Evolutionary conservation across 108 stramenopile genomes (phyloP).

Genomic region (Seminavis robusta): DNA sequence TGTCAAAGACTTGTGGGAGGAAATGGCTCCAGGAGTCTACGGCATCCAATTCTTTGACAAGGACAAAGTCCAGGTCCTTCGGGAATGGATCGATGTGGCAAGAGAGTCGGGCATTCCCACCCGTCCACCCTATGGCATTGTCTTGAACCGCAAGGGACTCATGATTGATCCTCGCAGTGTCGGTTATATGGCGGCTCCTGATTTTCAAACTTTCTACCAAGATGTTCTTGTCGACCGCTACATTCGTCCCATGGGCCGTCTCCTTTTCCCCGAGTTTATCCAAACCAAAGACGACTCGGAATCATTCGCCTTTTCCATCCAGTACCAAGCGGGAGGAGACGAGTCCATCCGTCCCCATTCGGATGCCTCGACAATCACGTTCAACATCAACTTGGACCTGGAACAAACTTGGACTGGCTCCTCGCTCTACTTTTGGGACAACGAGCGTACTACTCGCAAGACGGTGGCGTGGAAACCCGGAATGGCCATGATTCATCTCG

Average conservation of each 20-base stretch:
- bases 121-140: slow-evolving; percentile 47
- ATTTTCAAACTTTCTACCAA: slow-evolving; percentile 12
- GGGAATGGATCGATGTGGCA: slow-evolving; percentile 24
- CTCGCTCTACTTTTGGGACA: slow-evolving; percentile 12
- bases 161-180: slow-evolving; percentile 34
- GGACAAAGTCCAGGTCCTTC: slow-evolving; percentile 20
- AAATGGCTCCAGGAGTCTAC: slow-evolving; percentile 30
- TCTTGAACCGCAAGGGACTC: slow-evolving; percentile 33
- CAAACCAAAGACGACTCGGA: slow-evolving; percentile 24
- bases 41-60: slow-evolving; percentile 24
- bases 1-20: slow-evolving; percentile 9
- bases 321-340: slow-evolving; percentile 26
- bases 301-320: slow-evolving; percentile 42
- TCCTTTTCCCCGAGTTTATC: slow-evolving; percentile 28
- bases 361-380: slow-evolving; percentile 34
- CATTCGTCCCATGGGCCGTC: slow-evolving; percentile 28
- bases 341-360: slow-evolving; percentile 31
- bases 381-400: slow-evolving; percentile 47
- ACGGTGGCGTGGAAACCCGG: slow-evolving; percentile 31
- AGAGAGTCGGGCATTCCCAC: slow-evolving; percentile 34
- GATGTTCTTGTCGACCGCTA: slow-evolving; percentile 16
- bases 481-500: slow-evolving; percentile 36
- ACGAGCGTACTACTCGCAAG: not conserved
- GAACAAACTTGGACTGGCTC: slow-evolving; percentile 22
- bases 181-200: slow-evolving; percentile 25